Evolutionary conservation across 352 stramenopile genomes (phyloP), one percentile per base, ranked within the genome.

Genomic region (Phytophthora citricola): DNA sequence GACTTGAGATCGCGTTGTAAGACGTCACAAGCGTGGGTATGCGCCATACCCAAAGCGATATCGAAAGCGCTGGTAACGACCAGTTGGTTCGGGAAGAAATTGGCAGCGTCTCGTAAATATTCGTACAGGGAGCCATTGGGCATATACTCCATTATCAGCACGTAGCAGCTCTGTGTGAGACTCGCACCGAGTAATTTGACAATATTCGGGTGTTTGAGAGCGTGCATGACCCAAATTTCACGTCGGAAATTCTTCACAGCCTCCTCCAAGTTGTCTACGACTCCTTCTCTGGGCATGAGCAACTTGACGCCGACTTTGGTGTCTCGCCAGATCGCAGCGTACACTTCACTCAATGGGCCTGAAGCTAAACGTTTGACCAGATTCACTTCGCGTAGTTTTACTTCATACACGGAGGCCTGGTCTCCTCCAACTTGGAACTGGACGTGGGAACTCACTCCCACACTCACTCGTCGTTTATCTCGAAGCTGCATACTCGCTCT

Each of bases 111-210:
- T 32, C 85, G 79, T 20, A 93, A 39, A 48, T 92, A 93, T 14
- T 93, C 85, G 69, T 93, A 93, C 10, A 93, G 58, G n/a, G 83
- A 91, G 32, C 85, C 85, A 55, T 93, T 93, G 22, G 85, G 67
- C 85, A 93, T 93, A 67, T 93, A 93, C 65, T 93, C 85, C 85
- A 93, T 93, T 24, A 93, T 80, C 26, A 93, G 77, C 22, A 93
- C 85, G 58, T 93, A 93, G 62, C 85, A 93, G 34, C 66, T 87
- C 12, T 81, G 80, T 22, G 85, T 93, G 52, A 92, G 66, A 51
- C 83, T 91, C 51, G 85, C 85, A 44, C 85, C 85, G 26, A 93
- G 87, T 41, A 93, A 71, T 32, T 89, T 89, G 50, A 92, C 70
- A 12, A 93, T 83, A 50, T 93, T 93, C 12, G 83, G 78, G 41